phyloP scores from a whole-genome alignment of 2,329 filamentous ascomycete species.

The Cladophialophora yegresii region DNA sequence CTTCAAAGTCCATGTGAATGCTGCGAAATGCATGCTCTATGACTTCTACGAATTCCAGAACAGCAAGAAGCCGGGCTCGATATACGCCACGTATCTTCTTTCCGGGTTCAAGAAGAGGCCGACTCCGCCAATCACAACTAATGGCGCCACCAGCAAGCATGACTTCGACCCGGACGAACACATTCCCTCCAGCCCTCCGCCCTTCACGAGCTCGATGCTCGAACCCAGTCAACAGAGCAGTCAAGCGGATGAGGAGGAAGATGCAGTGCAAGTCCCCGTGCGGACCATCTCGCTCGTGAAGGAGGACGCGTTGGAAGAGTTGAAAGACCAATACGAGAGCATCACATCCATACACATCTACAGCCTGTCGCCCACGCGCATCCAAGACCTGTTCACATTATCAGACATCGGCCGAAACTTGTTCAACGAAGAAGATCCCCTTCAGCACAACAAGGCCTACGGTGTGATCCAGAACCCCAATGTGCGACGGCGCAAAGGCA shows the following conservation, averaged over 20 bases:
- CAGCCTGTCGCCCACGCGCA: constrained; percentile 70
- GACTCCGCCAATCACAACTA: constrained; percentile 18
- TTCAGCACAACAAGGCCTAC: constrained; percentile 62
- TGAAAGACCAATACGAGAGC: constrained; percentile 68
- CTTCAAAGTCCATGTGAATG: constrained; percentile 79
- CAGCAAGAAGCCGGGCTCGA: constrained; percentile 67
- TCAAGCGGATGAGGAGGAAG: constrained; percentile 56
- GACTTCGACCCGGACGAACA: constrained; percentile 65
- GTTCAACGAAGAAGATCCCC: constrained; percentile 60
- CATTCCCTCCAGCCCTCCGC: constrained; percentile 61
- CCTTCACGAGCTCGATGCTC: constrained; percentile 56
- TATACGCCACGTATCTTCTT: constrained; percentile 93
- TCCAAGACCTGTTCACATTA: constrained; percentile 72
- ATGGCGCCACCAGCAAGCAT: constrained; percentile 26
- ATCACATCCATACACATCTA: constrained; percentile 83
- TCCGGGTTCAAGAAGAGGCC: constrained; percentile 64
- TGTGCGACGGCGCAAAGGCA: constrained; percentile 57
- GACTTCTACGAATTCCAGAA: constrained; percentile 83
- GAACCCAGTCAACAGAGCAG: constrained; percentile 50
- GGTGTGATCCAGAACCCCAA: constrained; percentile 74
- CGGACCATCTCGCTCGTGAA: constrained; percentile 66
- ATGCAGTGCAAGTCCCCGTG: constrained; percentile 56
- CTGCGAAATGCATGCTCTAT: constrained; percentile 87
- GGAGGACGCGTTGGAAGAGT: constrained; percentile 71
- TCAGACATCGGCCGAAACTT: constrained; percentile 69